Base-by-base conservation (phyloP, 1,284 basidiomycete genomes). In the Ustilago shanxiensis region DNA sequence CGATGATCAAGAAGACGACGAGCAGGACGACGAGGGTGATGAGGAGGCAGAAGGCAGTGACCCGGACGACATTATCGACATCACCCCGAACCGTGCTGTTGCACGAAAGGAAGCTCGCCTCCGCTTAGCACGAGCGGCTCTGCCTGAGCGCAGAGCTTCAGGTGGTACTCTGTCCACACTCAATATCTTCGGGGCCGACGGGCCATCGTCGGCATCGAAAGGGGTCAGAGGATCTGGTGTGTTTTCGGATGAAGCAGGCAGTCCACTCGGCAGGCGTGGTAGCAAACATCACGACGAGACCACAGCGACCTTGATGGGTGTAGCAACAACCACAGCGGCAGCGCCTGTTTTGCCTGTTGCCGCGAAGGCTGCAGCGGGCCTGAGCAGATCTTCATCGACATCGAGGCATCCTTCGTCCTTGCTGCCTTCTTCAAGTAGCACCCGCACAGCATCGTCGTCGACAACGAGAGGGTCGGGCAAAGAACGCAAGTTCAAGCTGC, bases 61-160 rank as follows among this genome's bases (percentile, higher is more conserved):
- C 54, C 74, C 78, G 18, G 66, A 79, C 52, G 78, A 79, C 41
- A 79, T 79, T 13, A 75, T 79, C 61, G 78, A 79, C 59, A 77
- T 79, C 28, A 73, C 78, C 3, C 65, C 74, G 8, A 77, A 79
- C 20, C 70, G 74, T 0, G 65, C 57, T 16, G 68, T 79, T 0
- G 69, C 72, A 9, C 67, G 75, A 24, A 70, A 79, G n/a, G 74
- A 72, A 31, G 75, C 78, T 11, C 41, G 74, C 13, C 52, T 73
- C 13, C 53, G 78, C 11, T 63, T 79, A n/a, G 78, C 78, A 1
- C 68, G 68, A n/a, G 78, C 78, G 24, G 74, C 74, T 8, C 44
- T 72, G 13, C 74, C 74, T 16, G 70, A 72, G 33, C 18, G 74
- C 44, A 50, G 73, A 26, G 68, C 65, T 14, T 72, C 73, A 0